Base-by-base conservation (phyloP, 495 filamentous ascomycete species). In the Annulohypoxylon bovei region DNA sequence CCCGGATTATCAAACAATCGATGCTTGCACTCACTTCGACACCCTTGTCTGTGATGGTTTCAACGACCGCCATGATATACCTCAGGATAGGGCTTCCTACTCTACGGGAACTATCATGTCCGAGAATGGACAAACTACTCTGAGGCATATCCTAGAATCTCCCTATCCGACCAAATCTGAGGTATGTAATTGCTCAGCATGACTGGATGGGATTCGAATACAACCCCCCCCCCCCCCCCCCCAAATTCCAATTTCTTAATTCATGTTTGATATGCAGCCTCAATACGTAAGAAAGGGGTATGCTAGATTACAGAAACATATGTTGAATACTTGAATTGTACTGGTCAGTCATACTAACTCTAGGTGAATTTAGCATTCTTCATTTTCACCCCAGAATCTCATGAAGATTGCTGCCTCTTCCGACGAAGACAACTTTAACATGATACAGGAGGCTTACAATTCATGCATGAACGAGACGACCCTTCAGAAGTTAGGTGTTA, bases 1-100 rank as follows among this genome's bases (percentile, higher is more conserved):
- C 16, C 87, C 90, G n/a, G 82, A 89, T 39, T 87, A 89, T 70
- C 76, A 84, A 59, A 68, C 87, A 0, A 78, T 92, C 40, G 89
- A 93, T 74, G 88, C 91, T 3, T 93, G 91, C 68, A 87, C 81
- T 42, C 72, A 91, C 54, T 93, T 93, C 62, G 89, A 92, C 58
- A 64, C 62, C 66, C 85, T 87, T 69, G 88, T 91, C 35, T 93
- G 91, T 72, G 88, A 87, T 55, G 90, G 90, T 16, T 92, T 89
- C 85, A 78, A 81, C 44, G 81, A 87, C 25, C 85, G 83, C 30
- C 86, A 91, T 79, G 89, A 91, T 71, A 86, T 93, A 65, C 86
- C 89, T 3, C 78, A 88, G 18, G 89, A 92, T 73, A 88, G 89
- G 67, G 85, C 87, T 14, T 83, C 84, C 42, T 83, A 86, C 22